Evolutionary conservation across 129 eudicot species (phyloP), one percentile per base, ranked within the genome.

Genomic region (Silybum marianum): DNA sequence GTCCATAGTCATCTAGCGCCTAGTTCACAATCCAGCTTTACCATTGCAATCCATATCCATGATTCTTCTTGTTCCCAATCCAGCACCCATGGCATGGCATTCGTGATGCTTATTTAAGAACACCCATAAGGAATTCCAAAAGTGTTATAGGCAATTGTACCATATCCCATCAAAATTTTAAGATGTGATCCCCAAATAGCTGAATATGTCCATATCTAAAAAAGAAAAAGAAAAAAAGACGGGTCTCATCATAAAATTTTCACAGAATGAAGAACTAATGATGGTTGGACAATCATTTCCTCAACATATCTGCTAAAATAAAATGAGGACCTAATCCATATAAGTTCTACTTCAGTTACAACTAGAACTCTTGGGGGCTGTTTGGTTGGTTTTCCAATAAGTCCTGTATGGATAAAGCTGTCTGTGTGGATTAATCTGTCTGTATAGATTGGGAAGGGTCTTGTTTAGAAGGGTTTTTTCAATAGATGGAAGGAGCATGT

Each of bases 21-120:
- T 87, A 87, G 89, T 87, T 84, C 90, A 86, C 72, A 82, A 58
- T 87, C 98, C 95, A 86, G 93, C 96, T 87, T 85, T 84, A 87
- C 81, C 87, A 86, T 78, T 62, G 84, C 82, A 88, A 81, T 91
- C 94, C 98, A 85, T 82, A 81, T 91, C 94, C 98, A 88, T 80
- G 90, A 89, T 85, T 88, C 87, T 78, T 90, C 80, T 60, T 74
- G 86, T 89, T 82, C 87, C 92, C 89, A 88, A 90, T 88, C 89
- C 91, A 92, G 94, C 94, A 90, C 88, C 93, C 90, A 84, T 84
- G n/a, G n/a, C n/a, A n/a, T n/a, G 89, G 87, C 89, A 88, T 84
- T 86, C 63, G 54, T 25, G 83, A 90, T 86, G 90, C 94, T 88
- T 74, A 93, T 89, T 87, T 40, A 82, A 80, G 70, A 84, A 82